Conservation (phyloP, 345 rosid species). For the Eucalyptus marginata region DNA sequence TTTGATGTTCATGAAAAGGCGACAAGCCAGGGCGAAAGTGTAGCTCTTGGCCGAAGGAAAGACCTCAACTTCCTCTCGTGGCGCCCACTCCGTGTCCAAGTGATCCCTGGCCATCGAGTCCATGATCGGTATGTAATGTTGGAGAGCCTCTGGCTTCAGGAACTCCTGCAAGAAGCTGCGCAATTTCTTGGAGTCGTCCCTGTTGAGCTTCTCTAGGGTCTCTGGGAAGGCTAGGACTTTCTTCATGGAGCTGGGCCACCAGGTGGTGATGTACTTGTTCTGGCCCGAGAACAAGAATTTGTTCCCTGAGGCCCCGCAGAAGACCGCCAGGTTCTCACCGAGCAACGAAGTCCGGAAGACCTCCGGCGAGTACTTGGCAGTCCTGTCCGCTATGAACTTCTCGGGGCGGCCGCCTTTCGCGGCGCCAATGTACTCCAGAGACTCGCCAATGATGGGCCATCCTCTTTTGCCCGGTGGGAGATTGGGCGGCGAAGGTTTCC, state of each 20-base stretch:
- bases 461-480: neutral
- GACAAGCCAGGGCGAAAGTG: neutral
- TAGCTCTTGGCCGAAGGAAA: neutral
- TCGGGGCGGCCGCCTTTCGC: neutral
- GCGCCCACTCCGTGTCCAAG: neutral
- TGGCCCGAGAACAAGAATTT: neutral
- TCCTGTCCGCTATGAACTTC: neutral
- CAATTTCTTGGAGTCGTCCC: neutral
- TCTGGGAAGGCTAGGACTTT: neutral
- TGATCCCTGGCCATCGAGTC: neutral
- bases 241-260: neutral
- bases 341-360: neutral
- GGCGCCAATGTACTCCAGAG: neutral
- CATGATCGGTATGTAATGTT: neutral
- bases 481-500: neutral
- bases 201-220: neutral
- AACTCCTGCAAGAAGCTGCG: neutral
- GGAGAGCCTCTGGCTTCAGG: neutral
- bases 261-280: neutral
- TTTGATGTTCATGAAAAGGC: neutral
- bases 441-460: neutral
- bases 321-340: neutral
- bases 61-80: neutral
- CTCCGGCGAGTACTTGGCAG: neutral
- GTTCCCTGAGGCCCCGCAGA: neutral